These are phyloP conservation scores for Sophora flavescens DNA, from an alignment of 306 rosid genomes.

Conservation along the genomic window DNA sequence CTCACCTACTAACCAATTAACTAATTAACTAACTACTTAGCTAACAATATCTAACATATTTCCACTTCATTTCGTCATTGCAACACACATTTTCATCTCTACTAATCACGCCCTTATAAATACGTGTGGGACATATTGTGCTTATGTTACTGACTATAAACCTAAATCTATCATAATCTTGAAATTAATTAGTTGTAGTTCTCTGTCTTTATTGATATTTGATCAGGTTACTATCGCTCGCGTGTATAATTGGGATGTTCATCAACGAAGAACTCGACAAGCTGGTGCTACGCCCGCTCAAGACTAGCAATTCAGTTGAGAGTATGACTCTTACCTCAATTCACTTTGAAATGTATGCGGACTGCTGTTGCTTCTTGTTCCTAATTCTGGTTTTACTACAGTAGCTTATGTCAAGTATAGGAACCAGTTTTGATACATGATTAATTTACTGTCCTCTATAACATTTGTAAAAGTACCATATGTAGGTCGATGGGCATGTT, in stretches of 20 bases:
- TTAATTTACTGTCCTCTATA: slow-evolving; percentile 41
- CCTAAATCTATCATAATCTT: not conserved
- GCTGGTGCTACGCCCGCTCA: slow-evolving; percentile 43
- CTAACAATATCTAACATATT: too few relatives aligned
- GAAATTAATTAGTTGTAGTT: not conserved
- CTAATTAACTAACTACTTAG: too few relatives aligned
- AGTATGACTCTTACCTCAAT: slow-evolving; percentile 48
- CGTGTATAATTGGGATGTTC: slow-evolving; percentile 84
- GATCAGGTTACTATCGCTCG: slow-evolving; percentile 81
- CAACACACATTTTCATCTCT: slow-evolving; percentile 12
- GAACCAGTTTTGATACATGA: slow-evolving; percentile 55
- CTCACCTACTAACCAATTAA: too few relatives aligned
- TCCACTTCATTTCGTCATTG: not conserved
- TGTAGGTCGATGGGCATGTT: slow-evolving; percentile 42
- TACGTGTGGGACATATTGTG: not conserved
- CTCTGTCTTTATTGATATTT: slow-evolving; percentile 22
- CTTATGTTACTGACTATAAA: slow-evolving; percentile 7
- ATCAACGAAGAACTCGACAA: slow-evolving; percentile 67
- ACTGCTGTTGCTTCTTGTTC: slow-evolving; percentile 37
- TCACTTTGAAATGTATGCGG: slow-evolving; percentile 45
- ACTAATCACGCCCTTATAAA: not conserved
- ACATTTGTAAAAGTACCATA: slow-evolving; percentile 38
- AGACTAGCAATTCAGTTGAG: slow-evolving; percentile 49
- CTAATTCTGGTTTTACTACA: slow-evolving; percentile 29
- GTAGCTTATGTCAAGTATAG: slow-evolving; percentile 19